Base-by-base conservation (phyloP, 257 asterid genomes). In the Thymus quinquecostatus region DNA sequence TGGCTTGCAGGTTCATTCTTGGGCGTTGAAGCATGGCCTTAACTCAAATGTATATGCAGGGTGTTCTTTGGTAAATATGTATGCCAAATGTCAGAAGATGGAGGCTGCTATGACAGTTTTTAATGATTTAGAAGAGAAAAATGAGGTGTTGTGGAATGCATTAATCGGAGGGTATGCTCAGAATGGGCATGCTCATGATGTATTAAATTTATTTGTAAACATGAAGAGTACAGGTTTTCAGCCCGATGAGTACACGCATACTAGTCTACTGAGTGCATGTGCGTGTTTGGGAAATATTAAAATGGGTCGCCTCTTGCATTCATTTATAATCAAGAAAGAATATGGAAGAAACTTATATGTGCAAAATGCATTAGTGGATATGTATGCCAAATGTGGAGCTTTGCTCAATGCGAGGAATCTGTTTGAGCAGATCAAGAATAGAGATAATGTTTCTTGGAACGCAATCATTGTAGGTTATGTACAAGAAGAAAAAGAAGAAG, bases 401-500 rank as follows among this genome's bases (percentile, higher is more conserved):
- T 75, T 91, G 10, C 60, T 54, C 51, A 84, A 82, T 40, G 95
- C 98, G 1, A 85, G 83, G 78, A 79, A 64, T 30, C 81, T 84
- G 67, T 93, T 93, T 69, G 96, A 87, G 69, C 81, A 68, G 55
- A 88, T 90, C 10, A 75, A 36, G 1, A 63, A 69, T 68, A 84
- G 86, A 61, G 97, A 93, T 81, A 81, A 86, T 75, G 86, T 90
- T 56, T 93, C 98, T 55, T 90, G 97, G 97, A 93, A 93, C 79
- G 93, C 92, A 36, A 87, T 93, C 41, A 81, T 90, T 64, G 97
- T 85, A 62, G 98, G 98, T 53, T 86, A 83, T 73, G 96, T 86
- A 73, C 97, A 88, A 69, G 91, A 83, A 29, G 86, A 81, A 38
- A 84, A 86, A 45, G 97, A 90, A 70, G 80, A 76, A 56, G 85